Conservation (phyloP, 2,329 filamentous ascomycete species). For the Passalora sequoiae region DNA sequence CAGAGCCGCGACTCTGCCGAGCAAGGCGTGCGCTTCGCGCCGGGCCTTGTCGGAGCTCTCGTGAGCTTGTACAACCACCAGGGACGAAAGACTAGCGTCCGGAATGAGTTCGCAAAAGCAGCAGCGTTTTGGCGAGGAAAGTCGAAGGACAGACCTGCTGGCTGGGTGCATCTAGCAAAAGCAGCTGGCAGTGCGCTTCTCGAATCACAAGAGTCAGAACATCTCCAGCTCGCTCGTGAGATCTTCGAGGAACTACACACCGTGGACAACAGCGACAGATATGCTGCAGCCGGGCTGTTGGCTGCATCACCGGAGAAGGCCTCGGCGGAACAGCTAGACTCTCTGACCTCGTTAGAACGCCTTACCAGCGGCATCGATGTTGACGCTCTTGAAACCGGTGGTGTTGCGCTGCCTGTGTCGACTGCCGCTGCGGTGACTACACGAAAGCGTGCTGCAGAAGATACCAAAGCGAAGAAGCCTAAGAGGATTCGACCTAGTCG, state of each 20-base stretch:
- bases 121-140: constrained; percentile 74
- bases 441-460: constrained; percentile 50
- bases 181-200: constrained; percentile 81
- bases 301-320: constrained; percentile 63
- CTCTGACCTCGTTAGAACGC: constrained; percentile 57
- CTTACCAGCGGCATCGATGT: constrained; percentile 60
- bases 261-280: constrained; percentile 60
- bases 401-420: constrained; percentile 48
- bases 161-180: constrained; percentile 62
- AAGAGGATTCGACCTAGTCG: constrained; percentile 56
- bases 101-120: constrained; percentile 69
- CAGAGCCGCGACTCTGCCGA: constrained; percentile 52
- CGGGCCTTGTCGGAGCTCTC: constrained; percentile 74
- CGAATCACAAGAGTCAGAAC: constrained; percentile 63
- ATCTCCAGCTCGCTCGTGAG: constrained; percentile 66
- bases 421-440: constrained; percentile 22
- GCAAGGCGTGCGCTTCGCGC: constrained; percentile 70
- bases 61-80: constrained; percentile 74
- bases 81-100: constrained; percentile 66
- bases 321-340: constrained; percentile 48
- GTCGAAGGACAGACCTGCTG: constrained; percentile 40
- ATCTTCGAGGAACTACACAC: constrained; percentile 70
- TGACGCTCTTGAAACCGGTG: constrained; percentile 58
- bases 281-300: constrained; percentile 76
- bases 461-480: constrained; percentile 46